Evolutionary conservation across 2,329 filamentous ascomycete genomes (phyloP), one percentile per base, ranked within the genome.

Genomic region (Blastomyces percursus): DNA sequence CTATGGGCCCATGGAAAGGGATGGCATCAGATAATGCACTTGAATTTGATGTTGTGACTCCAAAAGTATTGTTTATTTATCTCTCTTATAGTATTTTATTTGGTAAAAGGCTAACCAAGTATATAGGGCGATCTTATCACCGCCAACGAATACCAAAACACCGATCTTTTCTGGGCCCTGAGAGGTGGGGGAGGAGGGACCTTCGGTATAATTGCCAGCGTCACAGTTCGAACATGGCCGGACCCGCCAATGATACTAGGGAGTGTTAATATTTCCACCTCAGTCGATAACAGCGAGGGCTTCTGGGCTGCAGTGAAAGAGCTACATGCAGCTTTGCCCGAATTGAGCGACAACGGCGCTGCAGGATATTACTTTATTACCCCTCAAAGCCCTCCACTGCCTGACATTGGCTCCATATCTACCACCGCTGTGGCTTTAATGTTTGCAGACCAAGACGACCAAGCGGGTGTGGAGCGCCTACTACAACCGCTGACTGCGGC

Each of bases 151-250:
- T 68, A 67, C 0, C 64, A 79, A 42, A 81, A 86, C 65, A 63
- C 74, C 0, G 84, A 87, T 58, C 74, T 88, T 1, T 87, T 83
- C 74, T 88, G 84, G 84, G 85, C 85, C 0, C 71, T 86, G 0
- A 76, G 76, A 52, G 84, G 84, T 3, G 84, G 84, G 0, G 84
- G 85, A 1, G 81, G 79, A 7, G 82, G 83, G n/a, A 85, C 78
- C 38, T 87, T 81, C 65, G 84, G 76, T 3, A 75, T 86, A 1
- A 81, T 86, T 1, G 70, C 79, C 14, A 82, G 81, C 1, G 75
- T 86, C 71, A 85, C 81, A 0, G 11, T 60, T 48, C 27, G 74
- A n/a, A 75, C 77, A 14, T 76, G 77, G 54, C 72, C 75, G 67
- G 69, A 76, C 24, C 70, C 71, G 5, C 74, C 73, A 1, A 64